phyloP scores from a whole-genome alignment of 257 asterid genomes.

The Hygrophila difformis region DNA sequence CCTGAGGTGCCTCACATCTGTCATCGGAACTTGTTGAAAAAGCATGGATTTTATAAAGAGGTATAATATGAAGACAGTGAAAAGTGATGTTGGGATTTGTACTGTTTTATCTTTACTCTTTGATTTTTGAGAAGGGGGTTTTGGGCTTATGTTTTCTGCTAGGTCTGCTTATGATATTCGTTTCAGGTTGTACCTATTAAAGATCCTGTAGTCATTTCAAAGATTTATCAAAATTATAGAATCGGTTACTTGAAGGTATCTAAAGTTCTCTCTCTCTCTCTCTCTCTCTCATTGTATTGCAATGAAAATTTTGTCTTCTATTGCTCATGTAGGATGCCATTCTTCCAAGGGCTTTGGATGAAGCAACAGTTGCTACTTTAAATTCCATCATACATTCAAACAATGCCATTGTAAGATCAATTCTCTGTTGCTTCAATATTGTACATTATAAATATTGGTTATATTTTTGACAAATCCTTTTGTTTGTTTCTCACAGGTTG shows the following conservation, averaged over 20 bases:
- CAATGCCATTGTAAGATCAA: constrained; percentile 65
- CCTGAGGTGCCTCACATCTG: constrained; percentile 59
- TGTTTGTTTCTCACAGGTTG: constrained; percentile 45
- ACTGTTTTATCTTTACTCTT: no score
- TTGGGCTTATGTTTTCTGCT: no score
- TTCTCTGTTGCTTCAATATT: no score
- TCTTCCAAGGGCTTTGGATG: constrained; percentile 75
- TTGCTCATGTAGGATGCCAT: constrained; percentile 69
- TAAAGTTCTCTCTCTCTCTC: no score
- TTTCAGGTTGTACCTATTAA: constrained; percentile 77
- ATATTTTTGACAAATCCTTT: neutral
- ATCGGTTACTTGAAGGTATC: constrained; percentile 85
- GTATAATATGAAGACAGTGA: constrained; percentile 19
- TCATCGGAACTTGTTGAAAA: constrained; percentile 80
- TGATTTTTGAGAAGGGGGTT: no score
- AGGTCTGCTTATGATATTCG: no score
- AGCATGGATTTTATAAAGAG: constrained; percentile 88
- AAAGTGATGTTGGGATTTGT: no score
- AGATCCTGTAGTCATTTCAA: constrained; percentile 68
- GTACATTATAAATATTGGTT: no score
- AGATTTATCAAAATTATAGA: constrained; percentile 92
- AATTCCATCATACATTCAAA: constrained; percentile 75
- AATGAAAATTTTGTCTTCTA: constrained; percentile 16
- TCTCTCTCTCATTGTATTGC: no score
- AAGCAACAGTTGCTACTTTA: constrained; percentile 55